Evolutionary conservation across 2,329 filamentous ascomycete species (phyloP), one percentile per base, ranked within the genome.

Genomic region (Aspergillus piperis): DNA sequence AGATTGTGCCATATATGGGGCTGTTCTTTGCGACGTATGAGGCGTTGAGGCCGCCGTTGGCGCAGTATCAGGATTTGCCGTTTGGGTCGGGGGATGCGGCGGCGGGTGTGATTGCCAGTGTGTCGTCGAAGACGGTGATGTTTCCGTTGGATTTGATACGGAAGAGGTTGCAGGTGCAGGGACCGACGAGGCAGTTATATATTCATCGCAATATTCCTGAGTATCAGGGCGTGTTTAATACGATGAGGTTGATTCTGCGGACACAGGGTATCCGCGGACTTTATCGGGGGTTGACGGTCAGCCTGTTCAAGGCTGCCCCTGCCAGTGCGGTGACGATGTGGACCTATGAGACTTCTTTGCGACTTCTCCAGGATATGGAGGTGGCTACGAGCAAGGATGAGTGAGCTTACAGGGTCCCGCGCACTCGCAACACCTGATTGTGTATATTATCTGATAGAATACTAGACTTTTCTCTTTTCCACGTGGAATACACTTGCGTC

Each of bases 1-100:
- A 97, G 79, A 95, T 98, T 52, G 86, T 96, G 8, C 95, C 95
- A 2, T 96, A 94, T 75, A 99, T 99, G 95, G 95, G 95, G 13
- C 82, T 96, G 2, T 98, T 99, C 80, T 99, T 99, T 77, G 86
- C 90, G 36, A 85, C 87, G 42, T 99, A 98, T 78, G 95, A 99
- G 76, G 82, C 84, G 8, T 79, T 96, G 54, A 83, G 90, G 5
- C 73, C 86, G 6, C 84, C 83, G 0, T 75, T 94, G 49, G 51
- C 67, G 2, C 51, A 62, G 11, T 55, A 67, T 50, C 64, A 70
- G 8, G 74, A 84, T 8, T 73, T 90, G 66, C 88, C 88, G 0
- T 88, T 89, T 74, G 91, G 92, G 19, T 88, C 88, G 15, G 90
- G 90, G 1, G 92, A 98, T 75, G 95, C 94, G 0, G 84, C 88